Evolutionary conservation across 371 early-diverging fungal genomes (phyloP).

Genomic region (Mucor piriformis): DNA sequence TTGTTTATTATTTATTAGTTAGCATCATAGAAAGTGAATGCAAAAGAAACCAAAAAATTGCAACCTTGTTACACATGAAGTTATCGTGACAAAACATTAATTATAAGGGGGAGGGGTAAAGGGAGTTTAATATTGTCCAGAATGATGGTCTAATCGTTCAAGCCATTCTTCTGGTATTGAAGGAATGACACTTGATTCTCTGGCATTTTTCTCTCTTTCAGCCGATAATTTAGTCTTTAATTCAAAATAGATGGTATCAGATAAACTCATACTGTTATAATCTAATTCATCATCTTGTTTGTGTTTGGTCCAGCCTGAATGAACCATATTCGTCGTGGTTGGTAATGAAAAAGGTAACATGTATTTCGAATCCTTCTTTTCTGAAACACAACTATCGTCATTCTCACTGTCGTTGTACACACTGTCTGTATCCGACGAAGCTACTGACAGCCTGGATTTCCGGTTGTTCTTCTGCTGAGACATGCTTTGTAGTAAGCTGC

Average conservation of each 20-base stretch:
- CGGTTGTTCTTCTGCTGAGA: not conserved
- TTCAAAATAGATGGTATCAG: slow-evolving; percentile 37
- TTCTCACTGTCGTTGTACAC: not conserved
- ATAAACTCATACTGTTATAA: slow-evolving; percentile 14
- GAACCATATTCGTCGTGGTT: slow-evolving; percentile 27
- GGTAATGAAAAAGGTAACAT: slow-evolving; percentile 61
- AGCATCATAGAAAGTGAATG: no score
- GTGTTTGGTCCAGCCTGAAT: slow-evolving; percentile 17
- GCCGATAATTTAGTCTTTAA: slow-evolving; percentile 34
- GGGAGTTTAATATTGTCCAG: slow-evolving; percentile 2
- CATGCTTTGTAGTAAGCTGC: slow-evolving; percentile 23
- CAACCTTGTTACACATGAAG: no score
- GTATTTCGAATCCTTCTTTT: slow-evolving; percentile 52
- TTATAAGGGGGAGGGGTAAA: not conserved
- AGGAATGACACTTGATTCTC: slow-evolving; percentile 42
- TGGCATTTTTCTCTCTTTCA: slow-evolving; percentile 27
- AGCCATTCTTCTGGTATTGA: slow-evolving; percentile 57
- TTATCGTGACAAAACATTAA: no score
- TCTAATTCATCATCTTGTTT: slow-evolving; percentile 4
- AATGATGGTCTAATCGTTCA: slow-evolving; percentile 38
- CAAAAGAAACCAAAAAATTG: no score
- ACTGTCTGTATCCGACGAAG: slow-evolving; percentile 1
- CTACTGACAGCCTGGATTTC: not conserved
- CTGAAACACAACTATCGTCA: slow-evolving; percentile 19
- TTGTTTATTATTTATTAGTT: no score